Evolutionary conservation across 139 green algal genomes (phyloP).

Genomic region (Choricystis sp.): DNA sequence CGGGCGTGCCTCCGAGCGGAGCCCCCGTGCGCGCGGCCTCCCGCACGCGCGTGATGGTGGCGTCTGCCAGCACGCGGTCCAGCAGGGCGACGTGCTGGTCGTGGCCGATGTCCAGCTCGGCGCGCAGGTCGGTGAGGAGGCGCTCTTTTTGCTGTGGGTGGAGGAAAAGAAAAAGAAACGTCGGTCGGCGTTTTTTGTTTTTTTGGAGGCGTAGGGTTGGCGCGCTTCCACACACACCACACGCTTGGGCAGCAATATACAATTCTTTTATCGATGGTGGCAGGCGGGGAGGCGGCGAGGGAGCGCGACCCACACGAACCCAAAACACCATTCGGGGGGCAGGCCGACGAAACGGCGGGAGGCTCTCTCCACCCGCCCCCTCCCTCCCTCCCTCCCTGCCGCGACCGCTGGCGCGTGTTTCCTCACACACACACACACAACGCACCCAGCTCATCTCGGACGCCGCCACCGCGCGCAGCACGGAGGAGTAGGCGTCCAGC

Average conservation of each 20-base stretch:
- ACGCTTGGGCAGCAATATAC: too few species aligned
- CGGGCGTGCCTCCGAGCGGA: background rate
- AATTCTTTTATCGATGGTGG: too few species aligned
- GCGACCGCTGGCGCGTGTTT: background rate
- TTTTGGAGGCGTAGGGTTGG: too few species aligned
- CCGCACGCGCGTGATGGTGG: background rate
- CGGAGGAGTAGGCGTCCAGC: background rate
- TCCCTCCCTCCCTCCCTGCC: too few species aligned
- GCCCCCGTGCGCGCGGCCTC: background rate
- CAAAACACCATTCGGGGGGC: too few species aligned
- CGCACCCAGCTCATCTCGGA: conserved; percentile 11
- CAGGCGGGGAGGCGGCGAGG: too few species aligned
- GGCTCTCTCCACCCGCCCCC: too few species aligned
- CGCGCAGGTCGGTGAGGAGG: conserved; percentile 1
- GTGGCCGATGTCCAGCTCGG: background rate
- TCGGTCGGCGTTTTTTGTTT: background rate
- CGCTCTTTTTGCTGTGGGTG: background rate
- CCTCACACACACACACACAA: background rate
- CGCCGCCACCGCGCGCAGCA: background rate
- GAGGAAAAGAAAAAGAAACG: background rate
- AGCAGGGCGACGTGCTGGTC: background rate
- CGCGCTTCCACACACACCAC: too few species aligned
- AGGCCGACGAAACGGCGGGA: too few species aligned
- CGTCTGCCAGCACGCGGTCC: background rate
- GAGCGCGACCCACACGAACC: too few species aligned